phyloP scores from a whole-genome alignment of 306 rosid genomes.

The Psophocarpus tetragonolobus region DNA sequence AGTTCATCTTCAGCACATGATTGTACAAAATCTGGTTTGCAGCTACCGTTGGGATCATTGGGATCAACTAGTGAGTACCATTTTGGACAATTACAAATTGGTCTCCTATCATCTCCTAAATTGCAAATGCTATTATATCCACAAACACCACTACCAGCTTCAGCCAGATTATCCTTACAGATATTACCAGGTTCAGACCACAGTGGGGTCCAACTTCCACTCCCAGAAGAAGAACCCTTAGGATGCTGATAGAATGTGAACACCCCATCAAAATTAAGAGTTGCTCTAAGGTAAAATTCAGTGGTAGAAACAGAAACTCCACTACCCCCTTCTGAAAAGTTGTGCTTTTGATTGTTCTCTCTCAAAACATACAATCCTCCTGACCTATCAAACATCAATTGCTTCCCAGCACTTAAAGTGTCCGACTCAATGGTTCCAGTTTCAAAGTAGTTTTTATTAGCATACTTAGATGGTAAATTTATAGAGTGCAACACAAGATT shows the following conservation, averaged over 20 bases:
- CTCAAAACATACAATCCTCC: slow-evolving; percentile 40
- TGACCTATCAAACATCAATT: slow-evolving; percentile 33
- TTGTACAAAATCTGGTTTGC: slow-evolving; percentile 47
- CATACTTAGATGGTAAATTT: slow-evolving; percentile 33
- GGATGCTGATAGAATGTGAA: slow-evolving; percentile 33
- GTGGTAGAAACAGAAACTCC: not conserved
- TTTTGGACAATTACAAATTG: slow-evolving; percentile 42
- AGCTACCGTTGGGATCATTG: slow-evolving; percentile 34
- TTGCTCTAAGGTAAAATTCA: slow-evolving; percentile 40
- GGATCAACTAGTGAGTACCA: slow-evolving; percentile 45
- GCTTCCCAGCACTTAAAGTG: slow-evolving; percentile 34
- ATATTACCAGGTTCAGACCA: slow-evolving; percentile 42
- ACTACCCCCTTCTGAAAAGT: not conserved
- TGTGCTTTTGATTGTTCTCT: not conserved
- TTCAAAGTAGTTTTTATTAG: slow-evolving; percentile 33
- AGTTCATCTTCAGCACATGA: slow-evolving; percentile 41
- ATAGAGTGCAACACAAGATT: slow-evolving; percentile 39
- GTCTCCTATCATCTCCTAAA: slow-evolving; percentile 25
- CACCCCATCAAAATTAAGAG: slow-evolving; percentile 54
- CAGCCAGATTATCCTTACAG: not conserved
- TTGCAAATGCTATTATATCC: slow-evolving; percentile 45
- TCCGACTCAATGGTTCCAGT: not conserved
- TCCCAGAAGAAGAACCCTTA: slow-evolving; percentile 15
- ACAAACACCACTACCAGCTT: slow-evolving; percentile 8
- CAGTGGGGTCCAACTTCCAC: slow-evolving; percentile 30